Evolutionary conservation across 208 protist species (phyloP), one percentile per base, ranked within the genome.

Genomic region (Acanthamoeba culbertsoni): DNA sequence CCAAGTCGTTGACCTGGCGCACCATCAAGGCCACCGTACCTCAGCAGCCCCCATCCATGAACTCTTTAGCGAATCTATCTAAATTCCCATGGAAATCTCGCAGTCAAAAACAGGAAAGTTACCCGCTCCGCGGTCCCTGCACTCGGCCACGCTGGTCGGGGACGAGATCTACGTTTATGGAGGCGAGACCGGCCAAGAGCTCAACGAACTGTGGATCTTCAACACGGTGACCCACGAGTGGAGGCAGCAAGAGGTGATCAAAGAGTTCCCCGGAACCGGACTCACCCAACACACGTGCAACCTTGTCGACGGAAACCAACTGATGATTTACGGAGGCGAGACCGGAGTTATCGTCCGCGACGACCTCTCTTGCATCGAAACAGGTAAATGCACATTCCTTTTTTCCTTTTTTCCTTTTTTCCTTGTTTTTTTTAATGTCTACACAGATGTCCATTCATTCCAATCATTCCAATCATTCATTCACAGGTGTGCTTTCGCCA

Each of bases 111-210:
- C 18, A n/a, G 35, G 10, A n/a, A 77, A 65, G 53, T 6, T 68
- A 12, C 79, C 79, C 31, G 12, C 6, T 4, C 57, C 86, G 33
- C 16, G 53, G 0, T 28, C 57, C 1, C 0, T 48, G 5, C 86
- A 91, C 43, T 57, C 86, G 35, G 86, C 86, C 20, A 75, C 62
- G 57, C 62, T 91, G 33, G 59, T 91, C 26, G 86, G 86, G 23
- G 62, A 91, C 1, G 57, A 75, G 33, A 91, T 91, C 53, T 91
- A 75, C 20, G 26, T 91, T 7, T 75, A 57, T 10, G 53, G 86
- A 26, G 86, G 86, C 53, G 48, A 37, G 5, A 2, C 79, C 7
- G 1, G 0, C 2, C 45, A 59, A 20, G 53, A 89, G 31, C 1
- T 65, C 53, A 16, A n/a, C 35, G 79, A 89, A 3, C 53, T 89